Base-by-base conservation (phyloP, 176 grass and related monocot species). In the sorghum (Sorghum bicolor) region DNA sequence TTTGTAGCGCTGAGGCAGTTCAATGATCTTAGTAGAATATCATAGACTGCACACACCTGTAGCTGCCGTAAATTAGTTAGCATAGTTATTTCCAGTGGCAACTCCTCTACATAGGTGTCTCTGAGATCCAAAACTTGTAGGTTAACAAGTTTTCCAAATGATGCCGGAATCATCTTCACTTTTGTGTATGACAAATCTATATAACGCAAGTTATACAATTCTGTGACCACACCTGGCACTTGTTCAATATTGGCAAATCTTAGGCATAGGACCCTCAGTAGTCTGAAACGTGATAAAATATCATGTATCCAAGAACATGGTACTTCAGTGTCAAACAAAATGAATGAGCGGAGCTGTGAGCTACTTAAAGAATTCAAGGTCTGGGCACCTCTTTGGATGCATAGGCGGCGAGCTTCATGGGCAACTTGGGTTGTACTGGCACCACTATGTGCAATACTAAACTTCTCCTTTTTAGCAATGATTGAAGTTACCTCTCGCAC, bases 1-100 rank as follows among this genome's bases (percentile, higher is more conserved):
- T 78, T 69, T 70, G 80, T 82, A 39, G 78, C 58, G 12, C 34
- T 34, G 0, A 80, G 4, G 50, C 28, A 82, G 6, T 86, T 25
- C 24, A 86, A 78, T 74, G 75, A 37, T 43, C 86, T 84, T 48
- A 39, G n/a, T 80, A 62, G 87, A 75, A 80, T 0, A 84, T 89
- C 76, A 19, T 20, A 17, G 22, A 29, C 0, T 19, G 5, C 1
- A 9, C 1, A 47, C 0, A 71, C 76, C 14, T 84, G 22, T n/a
- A 89, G 45, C 57, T 92, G 61, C 2, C 87, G 83, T 45, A 92
- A 81, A 14, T 89, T 89, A 44, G 78, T 75, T n/a, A 92, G 63
- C 58, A 55, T 60, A 32, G 60, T 83, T 67, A 92, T 69, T 80
- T 89, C 90, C 15, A 20, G 5, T 1, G 87, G 90, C 32, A 92